Percentiles rank a stretch among this genome's conserved stretches.
Evolutionary conservation across 208 protist genomes (phyloP).

Genomic region (Balamuthia mandrillaris): DNA sequence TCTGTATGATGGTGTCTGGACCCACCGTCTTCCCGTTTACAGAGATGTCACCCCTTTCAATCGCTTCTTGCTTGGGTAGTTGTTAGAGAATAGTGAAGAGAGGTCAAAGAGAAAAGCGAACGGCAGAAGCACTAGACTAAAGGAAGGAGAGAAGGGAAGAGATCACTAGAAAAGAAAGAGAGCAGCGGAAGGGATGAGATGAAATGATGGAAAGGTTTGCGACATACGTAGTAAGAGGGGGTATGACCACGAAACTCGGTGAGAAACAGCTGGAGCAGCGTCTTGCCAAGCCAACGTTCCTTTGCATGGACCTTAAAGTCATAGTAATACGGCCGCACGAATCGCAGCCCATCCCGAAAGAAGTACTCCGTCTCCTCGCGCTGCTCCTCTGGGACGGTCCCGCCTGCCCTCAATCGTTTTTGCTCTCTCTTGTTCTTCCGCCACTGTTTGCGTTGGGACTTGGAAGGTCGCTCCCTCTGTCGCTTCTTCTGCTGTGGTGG

Average conservation of each 20-base stretch:
- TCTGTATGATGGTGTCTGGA: constrained; percentile 48
- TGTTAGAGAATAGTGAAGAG: background rate
- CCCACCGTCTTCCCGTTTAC: constrained; percentile 41
- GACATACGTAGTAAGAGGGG: constrained; percentile 74
- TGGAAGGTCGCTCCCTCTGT: too few relatives aligned
- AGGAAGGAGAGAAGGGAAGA: too few relatives aligned
- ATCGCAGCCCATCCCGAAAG: constrained; percentile 36
- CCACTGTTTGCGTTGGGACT: too few relatives aligned
- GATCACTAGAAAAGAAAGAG: too few relatives aligned
- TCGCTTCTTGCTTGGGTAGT: constrained; percentile 64
- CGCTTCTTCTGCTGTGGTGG: too few relatives aligned
- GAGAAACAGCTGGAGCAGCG: constrained; percentile 79
- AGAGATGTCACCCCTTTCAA: constrained; percentile 75
- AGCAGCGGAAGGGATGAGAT: background rate
- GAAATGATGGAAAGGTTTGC: background rate
- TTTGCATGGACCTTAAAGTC: constrained; percentile 81
- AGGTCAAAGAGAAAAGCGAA: too few relatives aligned
- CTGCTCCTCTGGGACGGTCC: background rate
- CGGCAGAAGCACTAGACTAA: too few relatives aligned
- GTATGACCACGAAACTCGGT: constrained; percentile 83
- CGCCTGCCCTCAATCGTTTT: too few relatives aligned
- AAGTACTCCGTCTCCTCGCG: background rate
- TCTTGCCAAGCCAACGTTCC: constrained; percentile 82
- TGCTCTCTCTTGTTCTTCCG: too few relatives aligned
- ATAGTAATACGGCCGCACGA: constrained; percentile 82